A percentile compares a stretch with the other conserved stretches of the same genome.
Conservation (phyloP, 129 eudicot species). For the Daucus carota region DH1_v3.0 NC_030385.2:41752501-41753000, state of each 20-base stretch:
- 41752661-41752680: slow-evolving; percentile 88
- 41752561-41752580: too few species aligned
- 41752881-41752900: background rate
- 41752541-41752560: too few species aligned
- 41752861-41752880: background rate
- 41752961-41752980: background rate
- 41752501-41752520: too few species aligned
- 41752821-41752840: background rate
- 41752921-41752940: slow-evolving; percentile 7
- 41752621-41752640: slow-evolving; percentile 94
- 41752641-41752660: slow-evolving; percentile 80
- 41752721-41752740: slow-evolving; percentile 91
- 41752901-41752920: background rate
- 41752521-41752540: too few species aligned
- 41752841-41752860: background rate
- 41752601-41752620: slow-evolving; percentile 42
- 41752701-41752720: slow-evolving; percentile 98
- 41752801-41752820: background rate
- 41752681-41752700: slow-evolving; percentile 99
- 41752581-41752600: background rate
- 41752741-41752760: slow-evolving; percentile 98
- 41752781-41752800: slow-evolving; percentile 9
- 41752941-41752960: background rate
- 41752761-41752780: slow-evolving; percentile 83
- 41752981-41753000: too few species aligned